phyloP scores from a whole-genome alignment of 1,284 basidiomycete genomes.

The Leccinum laetum region DNA sequence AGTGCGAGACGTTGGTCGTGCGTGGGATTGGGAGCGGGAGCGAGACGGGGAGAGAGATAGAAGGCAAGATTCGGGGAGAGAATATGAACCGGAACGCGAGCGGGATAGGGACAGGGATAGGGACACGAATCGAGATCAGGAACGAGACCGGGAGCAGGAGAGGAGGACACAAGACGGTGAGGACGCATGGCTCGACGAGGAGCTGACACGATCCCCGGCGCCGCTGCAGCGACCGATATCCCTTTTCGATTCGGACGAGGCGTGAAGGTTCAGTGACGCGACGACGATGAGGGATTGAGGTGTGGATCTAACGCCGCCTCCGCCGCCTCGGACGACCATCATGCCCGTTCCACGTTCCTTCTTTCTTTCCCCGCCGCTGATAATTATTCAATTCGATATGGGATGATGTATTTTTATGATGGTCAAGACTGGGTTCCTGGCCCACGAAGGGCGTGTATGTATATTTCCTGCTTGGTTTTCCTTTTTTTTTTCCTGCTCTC shows the following conservation, averaged over 20 bases:
- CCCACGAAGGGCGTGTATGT: not conserved
- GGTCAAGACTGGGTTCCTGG: conserved; percentile 9
- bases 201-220: conserved; percentile 27
- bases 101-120: conserved; percentile 4
- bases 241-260: conserved; percentile 31
- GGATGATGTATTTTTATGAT: conserved; percentile 6
- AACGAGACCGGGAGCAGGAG: not conserved
- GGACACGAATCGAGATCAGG: not conserved
- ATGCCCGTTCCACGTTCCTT: not conserved
- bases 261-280: not conserved
- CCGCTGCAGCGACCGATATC: conserved; percentile 31
- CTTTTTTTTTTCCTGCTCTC: not conserved
- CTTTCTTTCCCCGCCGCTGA: not conserved
- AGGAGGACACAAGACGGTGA: conserved; percentile 7
- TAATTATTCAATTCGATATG: conserved; percentile 9
- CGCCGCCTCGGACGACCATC: not conserved
- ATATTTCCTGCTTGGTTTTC: not conserved
- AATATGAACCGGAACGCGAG: conserved; percentile 5
- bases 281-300: not conserved
- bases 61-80: conserved; percentile 3
- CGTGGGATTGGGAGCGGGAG: conserved; percentile 3
- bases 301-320: not conserved
- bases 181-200: conserved; percentile 11
- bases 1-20: not conserved
- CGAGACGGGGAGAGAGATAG: conserved; percentile 1